Evolutionary conservation across 257 asterid species (phyloP), one percentile per base, ranked within the genome.

Genomic region (Solanum chiquidenum): DNA sequence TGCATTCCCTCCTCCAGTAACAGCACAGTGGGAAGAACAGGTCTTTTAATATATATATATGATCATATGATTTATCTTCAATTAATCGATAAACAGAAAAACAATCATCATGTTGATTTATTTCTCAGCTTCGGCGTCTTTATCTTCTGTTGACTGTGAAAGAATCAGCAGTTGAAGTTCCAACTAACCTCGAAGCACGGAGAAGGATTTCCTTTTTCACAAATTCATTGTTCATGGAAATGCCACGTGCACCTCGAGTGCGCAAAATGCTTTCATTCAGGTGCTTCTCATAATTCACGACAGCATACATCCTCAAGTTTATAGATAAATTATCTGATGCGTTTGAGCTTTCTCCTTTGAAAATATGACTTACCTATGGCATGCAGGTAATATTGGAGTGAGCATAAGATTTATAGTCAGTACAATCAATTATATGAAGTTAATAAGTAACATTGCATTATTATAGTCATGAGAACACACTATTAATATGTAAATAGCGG

Each of bases 21-120:
- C 98, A 87, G 94, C 99, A 88, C 99, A 96, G 87, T 97, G 99
- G 99, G 98, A 93, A 85, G 99, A 97, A 86, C 99, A 97, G 99
- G 99, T 95, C 91, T 83, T 29, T 86, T 62, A 52, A 85, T 73
- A 49, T 82, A n/a, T 29, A 29, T 10, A 13, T 82, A 58, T 84
- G 75, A 80, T 82, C 69, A 82, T 31, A 82, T 31, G 86, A 44
- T 46, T 29, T 49, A n/a, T 49, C 69, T 82, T 49, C 42, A 82
- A 49, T 49, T 49, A 49, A 82, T 82, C 27, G 31, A 82, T 46
- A 29, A 31, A 46, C 40, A 18, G 86, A 29, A 27, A 52, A 80
- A 73, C 9, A 86, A 73, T 46, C 84, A 68, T 52, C 86, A 31
- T 77, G 23, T 55, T 52, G 86, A 69, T 89, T 74, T 86, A 87